Base-by-base conservation (phyloP, 306 rosid species). In the Prinsepia uniflora region DNA sequence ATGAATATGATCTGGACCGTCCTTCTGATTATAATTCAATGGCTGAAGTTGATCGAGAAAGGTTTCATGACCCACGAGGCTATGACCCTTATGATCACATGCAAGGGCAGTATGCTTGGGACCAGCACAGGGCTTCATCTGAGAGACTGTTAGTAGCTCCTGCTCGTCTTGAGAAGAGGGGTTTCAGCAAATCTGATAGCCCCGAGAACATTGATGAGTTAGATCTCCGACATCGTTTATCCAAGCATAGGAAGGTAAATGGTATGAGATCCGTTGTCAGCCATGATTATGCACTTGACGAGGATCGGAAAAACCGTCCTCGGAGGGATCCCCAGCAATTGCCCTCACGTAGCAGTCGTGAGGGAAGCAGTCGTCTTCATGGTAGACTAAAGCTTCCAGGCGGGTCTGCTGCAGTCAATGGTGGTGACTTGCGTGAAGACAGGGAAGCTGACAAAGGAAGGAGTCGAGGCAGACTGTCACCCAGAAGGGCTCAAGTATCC, bases 361-460 rank as follows among this genome's bases (percentile, higher is more conserved):
- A 93, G 70, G 78, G 83, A 46, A 81, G 87, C 74, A 80, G 77
- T 72, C 98, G 97, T 71, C 81, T 93, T 81, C 83, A 85, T 11
- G 98, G 98, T 45, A 88, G 98, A 79, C 88, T 93, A 66, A 87
- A 78, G 79, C 85, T 90, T 71, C 98, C 96, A 3, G 84, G 56
- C 39, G 73, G 56, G 48, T 58, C 80, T 6, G 65, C 84, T 48
- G 72, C 86, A 1, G 78, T 76, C 44, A 79, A 82, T 61, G 86
- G 77, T 60, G 77, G 81, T 63, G 81, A 77, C 57, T 49, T 76
- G 63, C 79, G 67, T 34, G 65, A 46, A 18, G 98, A 92, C 62
- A 85, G 90, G 80, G 96, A 90, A 68, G 75, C 68, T 18, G 89
- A 79, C 71, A 70, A 84, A 70, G 90, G 87, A 72, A 86, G 90